These are phyloP conservation scores for Colletotrichum horii DNA, from an alignment of 2,329 filamentous ascomycete genomes.

Conservation along the genomic window DNA sequence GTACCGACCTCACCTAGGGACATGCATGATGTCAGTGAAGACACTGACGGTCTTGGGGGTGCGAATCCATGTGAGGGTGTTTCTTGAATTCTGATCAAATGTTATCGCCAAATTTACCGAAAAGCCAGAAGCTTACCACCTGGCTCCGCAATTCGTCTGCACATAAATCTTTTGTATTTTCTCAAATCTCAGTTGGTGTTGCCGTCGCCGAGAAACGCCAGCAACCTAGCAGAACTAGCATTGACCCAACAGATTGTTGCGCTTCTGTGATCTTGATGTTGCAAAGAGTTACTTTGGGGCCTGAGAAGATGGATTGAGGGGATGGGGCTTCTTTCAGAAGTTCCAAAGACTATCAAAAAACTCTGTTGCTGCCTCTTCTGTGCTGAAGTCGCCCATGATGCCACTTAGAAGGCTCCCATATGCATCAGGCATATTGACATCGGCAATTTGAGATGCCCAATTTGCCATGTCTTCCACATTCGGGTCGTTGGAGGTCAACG, in stretches of 20 bases:
- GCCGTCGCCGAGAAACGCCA: background rate
- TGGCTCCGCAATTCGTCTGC: background rate
- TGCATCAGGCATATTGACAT: background rate
- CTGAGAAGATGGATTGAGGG: background rate
- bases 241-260: background rate
- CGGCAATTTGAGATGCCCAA: background rate
- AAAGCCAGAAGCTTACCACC: background rate
- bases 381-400: background rate
- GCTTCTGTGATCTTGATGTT: background rate
- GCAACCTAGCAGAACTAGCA: background rate
- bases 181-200: background rate
- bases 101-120: background rate
- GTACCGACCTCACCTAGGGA: background rate
- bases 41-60: background rate
- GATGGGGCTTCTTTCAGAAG: background rate
- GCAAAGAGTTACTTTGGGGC: background rate
- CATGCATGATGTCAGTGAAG: background rate
- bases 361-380: background rate
- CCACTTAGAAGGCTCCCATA: background rate
- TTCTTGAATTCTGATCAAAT: background rate
- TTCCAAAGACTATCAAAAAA: background rate
- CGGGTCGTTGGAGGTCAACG: background rate
- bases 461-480: background rate
- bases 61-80: background rate
- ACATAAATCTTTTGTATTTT: background rate